These are phyloP conservation scores for Neofusicoccum parvum DNA, from an alignment of 2,329 filamentous ascomycete species.

Conservation along the genomic window DNA sequence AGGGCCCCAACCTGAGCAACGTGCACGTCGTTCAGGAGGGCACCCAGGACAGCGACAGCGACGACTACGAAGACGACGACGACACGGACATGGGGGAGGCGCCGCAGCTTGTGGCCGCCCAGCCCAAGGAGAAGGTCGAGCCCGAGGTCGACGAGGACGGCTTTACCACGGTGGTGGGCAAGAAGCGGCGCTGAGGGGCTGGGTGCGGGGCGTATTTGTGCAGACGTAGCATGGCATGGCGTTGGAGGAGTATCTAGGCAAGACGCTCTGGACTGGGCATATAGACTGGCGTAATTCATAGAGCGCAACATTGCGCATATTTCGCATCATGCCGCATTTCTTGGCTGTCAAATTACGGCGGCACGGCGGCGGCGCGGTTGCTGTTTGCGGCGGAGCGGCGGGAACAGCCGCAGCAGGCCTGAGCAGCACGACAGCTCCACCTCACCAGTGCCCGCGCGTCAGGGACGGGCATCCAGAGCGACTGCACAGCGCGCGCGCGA, in stretches of 20 bases:
- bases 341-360: conserved; percentile 16
- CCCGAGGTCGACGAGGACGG: conserved; percentile 46
- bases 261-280: background rate
- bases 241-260: conserved; percentile 15
- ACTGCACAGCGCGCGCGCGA: background rate
- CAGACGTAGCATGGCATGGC: conserved; percentile 16
- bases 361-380: background rate
- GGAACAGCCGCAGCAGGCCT: conserved; percentile 7
- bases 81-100: conserved; percentile 42
- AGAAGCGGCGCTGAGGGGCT: conserved; percentile 37
- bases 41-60: conserved; percentile 51
- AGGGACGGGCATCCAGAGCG: background rate
- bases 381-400: conserved; percentile 13
- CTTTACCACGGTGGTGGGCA: conserved; percentile 46
- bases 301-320: conserved; percentile 7
- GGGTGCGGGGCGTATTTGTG: background rate
- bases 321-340: background rate
- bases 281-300: conserved; percentile 16
- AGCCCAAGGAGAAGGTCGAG: conserved; percentile 34
- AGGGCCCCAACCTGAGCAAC: conserved; percentile 49
- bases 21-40: conserved; percentile 60
- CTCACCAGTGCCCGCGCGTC: background rate
- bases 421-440: background rate
- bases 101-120: conserved; percentile 34
- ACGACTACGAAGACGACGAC: conserved; percentile 52